Percentiles rank a stretch among this genome's conserved stretches.
Conservation (phyloP, 2,329 filamentous ascomycete genomes). For the Diaporthe longicolla region DNA sequence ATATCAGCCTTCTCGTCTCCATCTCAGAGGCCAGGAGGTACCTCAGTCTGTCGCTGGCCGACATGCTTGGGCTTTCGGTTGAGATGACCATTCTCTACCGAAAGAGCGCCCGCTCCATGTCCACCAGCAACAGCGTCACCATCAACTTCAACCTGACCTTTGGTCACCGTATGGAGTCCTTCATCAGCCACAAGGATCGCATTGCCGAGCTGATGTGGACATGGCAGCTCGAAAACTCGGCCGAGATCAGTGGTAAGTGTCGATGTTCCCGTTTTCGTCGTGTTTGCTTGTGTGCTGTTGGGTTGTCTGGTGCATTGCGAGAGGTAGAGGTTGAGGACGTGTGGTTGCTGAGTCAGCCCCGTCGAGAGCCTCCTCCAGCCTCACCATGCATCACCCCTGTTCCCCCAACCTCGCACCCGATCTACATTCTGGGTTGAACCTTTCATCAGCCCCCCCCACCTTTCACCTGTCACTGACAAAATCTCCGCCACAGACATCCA, state of each 20-base stretch:
- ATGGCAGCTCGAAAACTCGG: slow-evolving; percentile 43
- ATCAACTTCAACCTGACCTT: slow-evolving; percentile 43
- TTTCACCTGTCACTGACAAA: slow-evolving; percentile 26
- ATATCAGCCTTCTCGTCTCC: slow-evolving; percentile 42
- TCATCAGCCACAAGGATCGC: slow-evolving; percentile 43
- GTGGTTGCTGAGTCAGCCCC: slow-evolving; percentile 39
- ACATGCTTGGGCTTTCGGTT: slow-evolving; percentile 43
- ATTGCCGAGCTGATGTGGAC: slow-evolving; percentile 44
- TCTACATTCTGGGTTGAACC: slow-evolving; percentile 29
- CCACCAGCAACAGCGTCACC: slow-evolving; percentile 41
- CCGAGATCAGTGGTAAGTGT: slow-evolving; percentile 42
- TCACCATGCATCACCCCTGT: slow-evolving; percentile 41
- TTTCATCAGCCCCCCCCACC: slow-evolving; percentile 9
- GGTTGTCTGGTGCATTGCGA: background rate
- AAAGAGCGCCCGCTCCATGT: slow-evolving; percentile 41
- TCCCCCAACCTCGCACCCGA: background rate
- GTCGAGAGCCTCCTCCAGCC: slow-evolving; percentile 20
- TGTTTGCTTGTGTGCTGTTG: background rate
- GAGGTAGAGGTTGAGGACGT: background rate
- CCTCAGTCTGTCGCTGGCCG: slow-evolving; percentile 44
- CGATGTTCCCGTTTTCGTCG: background rate
- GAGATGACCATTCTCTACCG: slow-evolving; percentile 42
- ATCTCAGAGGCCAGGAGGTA: slow-evolving; percentile 42
- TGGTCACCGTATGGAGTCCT: slow-evolving; percentile 42
- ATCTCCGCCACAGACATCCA: slow-evolving; percentile 38